phyloP scores from a whole-genome alignment of 202 grass and related monocot species.

The Schoenoplectus triqueter region DNA sequence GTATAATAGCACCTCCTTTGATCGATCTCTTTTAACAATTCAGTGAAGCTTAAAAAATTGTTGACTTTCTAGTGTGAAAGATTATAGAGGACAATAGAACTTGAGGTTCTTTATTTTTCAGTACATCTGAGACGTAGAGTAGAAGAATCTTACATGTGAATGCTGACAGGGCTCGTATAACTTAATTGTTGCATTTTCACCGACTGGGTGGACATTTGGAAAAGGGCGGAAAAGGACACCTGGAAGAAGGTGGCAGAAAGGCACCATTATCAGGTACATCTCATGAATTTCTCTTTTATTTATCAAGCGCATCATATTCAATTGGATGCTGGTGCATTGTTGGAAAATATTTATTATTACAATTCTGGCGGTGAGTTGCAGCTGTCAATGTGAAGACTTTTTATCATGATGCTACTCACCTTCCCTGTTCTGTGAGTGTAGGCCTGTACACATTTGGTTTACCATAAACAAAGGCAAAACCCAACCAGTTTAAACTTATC shows the following conservation, averaged over 20 bases:
- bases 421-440: not conserved
- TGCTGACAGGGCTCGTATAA: constrained; percentile 63
- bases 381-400: not conserved
- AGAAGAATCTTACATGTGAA: constrained; percentile 38
- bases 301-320: not conserved
- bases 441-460: constrained; percentile 1
- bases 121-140: not conserved
- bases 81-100: too few relatives aligned
- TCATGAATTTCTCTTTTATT: not conserved
- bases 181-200: constrained; percentile 90
- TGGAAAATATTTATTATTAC: not conserved
- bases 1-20: too few relatives aligned
- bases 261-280: constrained; percentile 79
- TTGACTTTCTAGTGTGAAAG: too few relatives aligned
- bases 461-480: not conserved
- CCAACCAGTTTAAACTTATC: not conserved
- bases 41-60: too few relatives aligned
- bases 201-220: constrained; percentile 88
- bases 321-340: not conserved
- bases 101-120: too few relatives aligned
- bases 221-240: constrained; percentile 85
- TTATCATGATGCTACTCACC: not conserved
- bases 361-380: not conserved
- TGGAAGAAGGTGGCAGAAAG: constrained; percentile 83
- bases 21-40: too few relatives aligned